Base-by-base conservation (phyloP, 768 basidiomycete genomes). In the Rhodocollybia butyracea region DNA sequence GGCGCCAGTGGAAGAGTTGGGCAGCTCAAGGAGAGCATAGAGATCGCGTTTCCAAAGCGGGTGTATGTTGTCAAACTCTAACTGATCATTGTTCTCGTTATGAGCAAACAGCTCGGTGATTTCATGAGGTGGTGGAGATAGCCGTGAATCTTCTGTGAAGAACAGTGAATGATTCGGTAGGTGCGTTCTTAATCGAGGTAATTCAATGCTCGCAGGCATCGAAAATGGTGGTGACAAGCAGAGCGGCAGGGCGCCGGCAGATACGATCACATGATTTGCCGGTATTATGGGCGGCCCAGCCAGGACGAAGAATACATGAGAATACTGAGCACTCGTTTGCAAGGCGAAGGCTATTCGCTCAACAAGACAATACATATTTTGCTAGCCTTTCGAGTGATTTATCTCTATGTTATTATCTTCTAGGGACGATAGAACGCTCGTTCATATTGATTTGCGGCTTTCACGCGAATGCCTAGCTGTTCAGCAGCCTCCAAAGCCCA, bases 21-120 rank as follows among this genome's bases (percentile, higher is more conserved):
- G 91, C 53, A 82, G 84, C 62, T 95, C 93, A 60, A 95, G 79
- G 19, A 95, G 75, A 42, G 83, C 77, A 64, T 83, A 86, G 15
- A 89, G 71, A 15, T 79, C 74, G 22, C 83, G 76, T 65, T 88
- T 87, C 85, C 85, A 89, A 30, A 67, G 70, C 2, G 81, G 77
- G 41, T 72, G 65, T 36, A 81, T 76, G 6, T 60, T 62, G 22
- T 69, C 61, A 4, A 70, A 57, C 2, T 64, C 59, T 19, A 66
- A 63, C 43, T 77, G 69, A 50, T 78, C 77, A 39, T 46, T 73
- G 67, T 0, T 73, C 3, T 64, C 45, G 2, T 72, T 58, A 30
- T 65, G 68, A 3, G 72, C 69, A 58, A 79, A 80, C 8, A 74
- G 55, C 10, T 78, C 75, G 40, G 71, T 66, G 32, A 71, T 54